phyloP scores from a whole-genome alignment of 139 green algal genomes.

The Coelastrella sp. region DNA sequence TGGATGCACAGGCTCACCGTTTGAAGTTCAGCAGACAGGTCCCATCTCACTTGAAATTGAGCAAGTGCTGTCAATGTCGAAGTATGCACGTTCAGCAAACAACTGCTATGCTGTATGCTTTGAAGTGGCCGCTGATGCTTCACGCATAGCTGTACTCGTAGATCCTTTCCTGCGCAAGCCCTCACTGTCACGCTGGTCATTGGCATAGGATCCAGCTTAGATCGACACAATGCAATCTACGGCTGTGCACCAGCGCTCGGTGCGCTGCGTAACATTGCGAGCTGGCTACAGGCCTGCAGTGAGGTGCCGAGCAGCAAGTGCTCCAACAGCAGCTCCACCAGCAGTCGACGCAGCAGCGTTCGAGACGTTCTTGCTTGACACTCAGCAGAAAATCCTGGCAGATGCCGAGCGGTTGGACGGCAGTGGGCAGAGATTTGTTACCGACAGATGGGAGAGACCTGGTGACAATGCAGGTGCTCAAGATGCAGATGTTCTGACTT shows the following conservation, averaged over 20 bases:
- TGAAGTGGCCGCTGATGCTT: no score
- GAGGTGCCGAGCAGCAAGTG: constrained; percentile 20
- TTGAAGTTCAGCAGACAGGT: neutral
- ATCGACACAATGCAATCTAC: neutral
- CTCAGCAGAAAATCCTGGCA: constrained; percentile 65
- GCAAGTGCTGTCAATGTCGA: no score
- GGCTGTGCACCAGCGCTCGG: neutral
- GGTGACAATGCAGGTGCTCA: constrained; percentile 63
- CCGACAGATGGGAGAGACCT: constrained; percentile 73
- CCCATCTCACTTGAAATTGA: no score
- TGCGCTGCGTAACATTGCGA: neutral
- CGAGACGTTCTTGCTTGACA: constrained; percentile 61
- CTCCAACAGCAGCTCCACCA: neutral
- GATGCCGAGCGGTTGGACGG: constrained; percentile 71
- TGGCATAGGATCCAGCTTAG: neutral
- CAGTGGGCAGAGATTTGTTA: constrained; percentile 65
- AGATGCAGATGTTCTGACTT: neutral
- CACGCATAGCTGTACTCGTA: no score
- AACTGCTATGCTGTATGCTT: no score
- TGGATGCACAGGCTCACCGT: no score
- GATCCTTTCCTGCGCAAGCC: no score
- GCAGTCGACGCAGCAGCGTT: constrained; percentile 46
- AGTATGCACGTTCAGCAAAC: no score
- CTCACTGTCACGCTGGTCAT: neutral
- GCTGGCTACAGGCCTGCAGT: neutral